These are phyloP conservation scores for Cucumis cinereus DNA, from an alignment of 306 rosid genomes.

Conservation along the genomic window DNA sequence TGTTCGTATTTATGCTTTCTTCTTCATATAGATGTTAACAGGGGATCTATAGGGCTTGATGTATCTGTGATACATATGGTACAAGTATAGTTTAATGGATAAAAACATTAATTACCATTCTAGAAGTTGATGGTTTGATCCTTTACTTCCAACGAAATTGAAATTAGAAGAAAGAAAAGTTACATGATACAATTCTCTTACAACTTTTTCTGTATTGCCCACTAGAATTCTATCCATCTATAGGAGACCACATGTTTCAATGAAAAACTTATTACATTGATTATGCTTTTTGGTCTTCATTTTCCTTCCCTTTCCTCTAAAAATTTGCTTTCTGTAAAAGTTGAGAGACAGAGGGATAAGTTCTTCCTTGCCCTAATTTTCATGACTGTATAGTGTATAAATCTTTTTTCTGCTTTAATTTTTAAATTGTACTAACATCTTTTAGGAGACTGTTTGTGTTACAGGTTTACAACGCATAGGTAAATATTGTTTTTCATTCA, in stretches of 20 bases:
- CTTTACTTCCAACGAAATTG: too few relatives aligned
- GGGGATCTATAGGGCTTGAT: too few relatives aligned
- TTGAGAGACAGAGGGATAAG: background rate
- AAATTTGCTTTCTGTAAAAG: background rate
- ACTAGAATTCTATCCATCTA: background rate
- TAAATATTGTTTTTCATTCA: background rate
- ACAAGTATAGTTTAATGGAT: too few relatives aligned
- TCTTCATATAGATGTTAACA: too few relatives aligned
- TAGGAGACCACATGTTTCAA: background rate
- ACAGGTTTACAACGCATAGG: background rate
- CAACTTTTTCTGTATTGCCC: background rate
- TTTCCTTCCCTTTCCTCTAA: background rate
- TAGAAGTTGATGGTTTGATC: too few relatives aligned
- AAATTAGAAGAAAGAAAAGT: too few relatives aligned
- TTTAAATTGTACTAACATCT: background rate
- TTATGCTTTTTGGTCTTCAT: background rate
- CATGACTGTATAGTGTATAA: background rate
- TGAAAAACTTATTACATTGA: background rate
- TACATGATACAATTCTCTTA: background rate
- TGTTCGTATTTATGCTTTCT: background rate
- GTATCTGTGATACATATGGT: too few relatives aligned
- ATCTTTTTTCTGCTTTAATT: background rate
- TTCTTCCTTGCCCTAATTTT: background rate
- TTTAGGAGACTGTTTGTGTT: background rate
- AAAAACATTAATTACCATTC: too few relatives aligned